A percentile compares a stretch with the other conserved stretches of the same genome.
phyloP scores from a whole-genome alignment of 2,329 filamentous ascomycete species.

The Aspergillus glaucus region DNA sequence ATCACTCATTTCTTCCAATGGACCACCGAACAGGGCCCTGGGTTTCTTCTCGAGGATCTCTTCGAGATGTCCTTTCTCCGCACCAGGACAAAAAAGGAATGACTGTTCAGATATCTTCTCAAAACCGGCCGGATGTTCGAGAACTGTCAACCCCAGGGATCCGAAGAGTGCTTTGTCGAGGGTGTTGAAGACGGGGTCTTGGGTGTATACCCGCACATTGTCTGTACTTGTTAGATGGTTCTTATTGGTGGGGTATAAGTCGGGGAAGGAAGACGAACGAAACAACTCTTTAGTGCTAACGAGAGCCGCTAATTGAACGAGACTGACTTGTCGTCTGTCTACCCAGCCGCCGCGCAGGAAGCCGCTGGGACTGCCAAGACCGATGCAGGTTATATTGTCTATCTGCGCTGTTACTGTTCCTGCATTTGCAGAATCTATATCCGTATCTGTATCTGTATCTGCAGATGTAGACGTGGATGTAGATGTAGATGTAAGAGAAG shows the following conservation, averaged over 20 bases:
- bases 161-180: slow-evolving; percentile 35
- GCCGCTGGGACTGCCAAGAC: slow-evolving; percentile 37
- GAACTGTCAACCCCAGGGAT: slow-evolving; percentile 29
- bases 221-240: not conserved
- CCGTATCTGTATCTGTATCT: not conserved
- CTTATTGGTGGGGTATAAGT: not conserved
- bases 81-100: slow-evolving; percentile 58
- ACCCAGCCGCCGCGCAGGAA: slow-evolving; percentile 38
- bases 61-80: slow-evolving; percentile 46
- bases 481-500: not conserved
- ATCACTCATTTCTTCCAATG: slow-evolving; percentile 32
- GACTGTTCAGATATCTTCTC: slow-evolving; percentile 43
- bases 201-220: slow-evolving; percentile 43
- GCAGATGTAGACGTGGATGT: too few relatives aligned
- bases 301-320: slow-evolving; percentile 37
- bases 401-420: slow-evolving; percentile 2
- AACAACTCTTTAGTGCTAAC: slow-evolving; percentile 21
- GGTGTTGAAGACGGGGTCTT: slow-evolving; percentile 47
- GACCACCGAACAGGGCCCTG: slow-evolving; percentile 52
- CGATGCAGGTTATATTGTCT: slow-evolving; percentile 32
- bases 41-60: slow-evolving; percentile 46
- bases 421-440: too few relatives aligned
- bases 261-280: not conserved
- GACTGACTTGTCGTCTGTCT: slow-evolving; percentile 34
- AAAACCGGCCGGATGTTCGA: slow-evolving; percentile 49